A percentile compares a stretch with the other conserved stretches of the same genome.
These are phyloP conservation scores for Naganishia cerealis DNA, from an alignment of 1,284 basidiomycete genomes.

Conservation along the genomic window DNA sequence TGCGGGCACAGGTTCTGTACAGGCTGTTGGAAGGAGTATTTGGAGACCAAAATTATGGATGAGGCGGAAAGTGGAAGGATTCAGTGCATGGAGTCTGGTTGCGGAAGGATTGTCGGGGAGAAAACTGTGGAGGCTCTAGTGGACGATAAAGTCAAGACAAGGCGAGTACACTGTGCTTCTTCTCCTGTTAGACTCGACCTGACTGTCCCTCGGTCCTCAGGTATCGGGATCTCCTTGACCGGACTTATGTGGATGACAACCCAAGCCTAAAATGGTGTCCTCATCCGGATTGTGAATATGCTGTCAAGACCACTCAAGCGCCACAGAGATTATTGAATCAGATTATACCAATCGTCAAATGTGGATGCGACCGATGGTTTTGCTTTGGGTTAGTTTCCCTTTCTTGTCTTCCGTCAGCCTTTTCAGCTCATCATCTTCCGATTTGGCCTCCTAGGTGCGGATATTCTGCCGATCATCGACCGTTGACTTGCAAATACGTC, in stretches of 20 bases:
- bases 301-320: constrained; percentile 81
- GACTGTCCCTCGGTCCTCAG: constrained; percentile 55
- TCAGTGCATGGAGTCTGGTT: constrained; percentile 91
- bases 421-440: not conserved
- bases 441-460: constrained; percentile 58
- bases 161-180: constrained; percentile 45
- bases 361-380: constrained; percentile 71
- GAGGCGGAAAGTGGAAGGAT: constrained; percentile 81
- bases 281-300: constrained; percentile 68
- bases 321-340: constrained; percentile 71
- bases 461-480: constrained; percentile 82
- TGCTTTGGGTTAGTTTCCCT: constrained; percentile 68
- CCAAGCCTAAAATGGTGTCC: constrained; percentile 88
- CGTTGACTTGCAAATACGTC: constrained; percentile 83
- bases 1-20: constrained; percentile 82
- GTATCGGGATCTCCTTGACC: constrained; percentile 81
- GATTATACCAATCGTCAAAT: constrained; percentile 85
- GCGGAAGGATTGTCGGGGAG: constrained; percentile 68
- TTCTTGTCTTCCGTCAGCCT: not conserved
- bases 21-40: constrained; percentile 83
- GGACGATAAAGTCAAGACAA: constrained; percentile 49
- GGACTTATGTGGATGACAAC: constrained; percentile 86
- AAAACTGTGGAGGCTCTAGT: constrained; percentile 58
- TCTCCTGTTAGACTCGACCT: not conserved
- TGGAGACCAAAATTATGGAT: constrained; percentile 78